Evolutionary conservation across 108 stramenopile genomes (phyloP).

Genomic region (Skeletonema potamos): DNA sequence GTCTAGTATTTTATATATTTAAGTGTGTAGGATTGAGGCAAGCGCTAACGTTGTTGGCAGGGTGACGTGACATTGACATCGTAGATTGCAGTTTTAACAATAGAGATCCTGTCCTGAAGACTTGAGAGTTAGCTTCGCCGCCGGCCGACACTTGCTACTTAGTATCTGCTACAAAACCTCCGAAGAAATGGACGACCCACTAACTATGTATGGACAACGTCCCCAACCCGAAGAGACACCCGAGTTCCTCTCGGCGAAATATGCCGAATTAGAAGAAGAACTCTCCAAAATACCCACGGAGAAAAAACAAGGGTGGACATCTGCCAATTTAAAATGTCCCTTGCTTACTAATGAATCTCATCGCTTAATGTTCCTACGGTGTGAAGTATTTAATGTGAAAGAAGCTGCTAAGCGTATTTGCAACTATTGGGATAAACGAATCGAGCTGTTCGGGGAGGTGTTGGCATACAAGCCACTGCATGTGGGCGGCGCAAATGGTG

Average conservation of each 20-base stretch:
- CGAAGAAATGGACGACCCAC: neutral
- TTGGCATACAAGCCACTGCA: conserved; percentile 49
- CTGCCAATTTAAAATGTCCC: conserved; percentile 49
- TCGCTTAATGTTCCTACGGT: conserved; percentile 61
- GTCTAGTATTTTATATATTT: too few species aligned
- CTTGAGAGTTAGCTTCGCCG: too few species aligned
- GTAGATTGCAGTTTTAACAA: too few species aligned
- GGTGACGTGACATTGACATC: too few species aligned
- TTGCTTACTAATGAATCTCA: conserved; percentile 28
- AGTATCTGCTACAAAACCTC: too few species aligned
- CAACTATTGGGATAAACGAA: conserved; percentile 58
- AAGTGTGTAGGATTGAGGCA: too few species aligned
- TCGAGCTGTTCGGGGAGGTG: conserved; percentile 53
- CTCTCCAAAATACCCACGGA: conserved; percentile 18
- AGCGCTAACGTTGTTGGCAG: too few species aligned
- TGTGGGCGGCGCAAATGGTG: neutral
- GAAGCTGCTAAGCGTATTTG: conserved; percentile 42
- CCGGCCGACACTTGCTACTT: too few species aligned
- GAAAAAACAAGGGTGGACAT: conserved; percentile 18
- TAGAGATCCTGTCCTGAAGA: too few species aligned
- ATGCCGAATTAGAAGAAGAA: conserved; percentile 33
- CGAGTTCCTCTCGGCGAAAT: conserved; percentile 35
- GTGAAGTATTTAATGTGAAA: conserved; percentile 52
- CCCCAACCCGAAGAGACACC: conserved; percentile 52
- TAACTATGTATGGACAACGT: conserved; percentile 49